Conservation (phyloP, 2,329 filamentous ascomycete genomes). For the Neopestalotiopsis sp. region DNA sequence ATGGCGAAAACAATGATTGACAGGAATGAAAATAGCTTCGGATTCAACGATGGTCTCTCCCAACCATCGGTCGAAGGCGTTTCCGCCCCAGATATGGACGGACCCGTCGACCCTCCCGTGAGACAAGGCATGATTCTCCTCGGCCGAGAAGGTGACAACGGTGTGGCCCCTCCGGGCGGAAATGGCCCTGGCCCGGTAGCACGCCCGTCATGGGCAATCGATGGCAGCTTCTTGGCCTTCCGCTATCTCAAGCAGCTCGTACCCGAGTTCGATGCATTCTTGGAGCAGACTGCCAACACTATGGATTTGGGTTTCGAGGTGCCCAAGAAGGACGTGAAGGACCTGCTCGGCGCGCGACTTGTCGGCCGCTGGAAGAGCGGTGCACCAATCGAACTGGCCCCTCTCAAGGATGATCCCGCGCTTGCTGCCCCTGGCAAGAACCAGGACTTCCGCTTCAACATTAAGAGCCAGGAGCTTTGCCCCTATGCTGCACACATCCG, state of each 20-base stretch:
- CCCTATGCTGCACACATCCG: constrained; percentile 53
- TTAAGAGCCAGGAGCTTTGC: constrained; percentile 41
- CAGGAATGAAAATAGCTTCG: constrained; percentile 36
- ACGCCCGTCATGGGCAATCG: constrained; percentile 44
- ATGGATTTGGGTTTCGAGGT: constrained; percentile 27
- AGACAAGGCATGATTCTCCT: constrained; percentile 41
- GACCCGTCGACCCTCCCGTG: constrained; percentile 29
- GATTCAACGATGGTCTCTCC: constrained; percentile 48
- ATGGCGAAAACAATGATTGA: constrained; percentile 24
- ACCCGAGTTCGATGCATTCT: constrained; percentile 48
- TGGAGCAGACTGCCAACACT: constrained; percentile 37
- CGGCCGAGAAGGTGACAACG: constrained; percentile 41
- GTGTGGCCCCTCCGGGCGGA: not conserved
- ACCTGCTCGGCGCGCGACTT: constrained; percentile 47
- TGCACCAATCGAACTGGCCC: constrained; percentile 37
- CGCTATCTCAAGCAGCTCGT: constrained; percentile 50
- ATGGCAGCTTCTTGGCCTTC: constrained; percentile 51
- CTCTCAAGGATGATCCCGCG: constrained; percentile 35
- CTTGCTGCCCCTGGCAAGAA: constrained; percentile 33
- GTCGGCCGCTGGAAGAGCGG: constrained; percentile 49
- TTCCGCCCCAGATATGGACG: constrained; percentile 22
- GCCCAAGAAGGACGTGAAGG: constrained; percentile 21
- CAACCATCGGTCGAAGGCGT: constrained; percentile 41
- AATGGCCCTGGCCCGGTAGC: constrained; percentile 11
- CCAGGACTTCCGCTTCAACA: constrained; percentile 44